Evolutionary conservation across 805 yeast genomes (phyloP).

Genomic region (Suhomyces sp.): DNA sequence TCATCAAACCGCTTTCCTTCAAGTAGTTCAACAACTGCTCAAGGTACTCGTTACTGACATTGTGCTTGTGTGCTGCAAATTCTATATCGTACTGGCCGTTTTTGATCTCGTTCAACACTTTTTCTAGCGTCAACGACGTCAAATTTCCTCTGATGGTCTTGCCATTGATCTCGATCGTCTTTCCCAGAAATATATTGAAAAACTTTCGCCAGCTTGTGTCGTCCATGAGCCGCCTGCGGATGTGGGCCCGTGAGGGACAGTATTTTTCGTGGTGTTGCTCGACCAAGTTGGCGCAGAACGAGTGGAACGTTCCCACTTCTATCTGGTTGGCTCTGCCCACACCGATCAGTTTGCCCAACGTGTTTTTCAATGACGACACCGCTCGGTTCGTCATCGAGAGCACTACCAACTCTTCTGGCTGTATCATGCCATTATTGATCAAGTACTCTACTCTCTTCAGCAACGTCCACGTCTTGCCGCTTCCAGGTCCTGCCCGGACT

Average conservation of each 20-base stretch:
- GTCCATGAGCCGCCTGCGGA: conserved; percentile 41
- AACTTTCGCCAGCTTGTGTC: conserved; percentile 50
- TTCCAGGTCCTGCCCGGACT: conserved; percentile 69
- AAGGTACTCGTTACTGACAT: conserved; percentile 26
- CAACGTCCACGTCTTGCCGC: conserved; percentile 66
- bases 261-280: conserved; percentile 29
- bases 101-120: conserved; percentile 20
- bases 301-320: conserved; percentile 59
- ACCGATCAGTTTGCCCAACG: conserved; percentile 34
- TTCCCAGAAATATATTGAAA: conserved; percentile 32
- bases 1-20: conserved; percentile 30
- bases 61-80: conserved; percentile 21
- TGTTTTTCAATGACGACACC: conserved; percentile 45
- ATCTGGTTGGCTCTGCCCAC: conserved; percentile 29
- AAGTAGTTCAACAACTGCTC: conserved; percentile 25
- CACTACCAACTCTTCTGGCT: conserved; percentile 56
- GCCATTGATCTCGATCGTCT: conserved; percentile 27
- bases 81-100: conserved; percentile 18
- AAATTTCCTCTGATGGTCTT: conserved; percentile 20
- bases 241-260: conserved; percentile 6
- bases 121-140: conserved; percentile 22
- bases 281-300: conserved; percentile 52
- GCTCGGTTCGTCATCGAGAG: conserved; percentile 70
- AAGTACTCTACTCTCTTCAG: conserved; percentile 51
- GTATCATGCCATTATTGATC: conserved; percentile 31